These are phyloP conservation scores for Scedosporium aurantiacum DNA, from an alignment of 2,329 filamentous ascomycete genomes.

Conservation along the genomic window DNA sequence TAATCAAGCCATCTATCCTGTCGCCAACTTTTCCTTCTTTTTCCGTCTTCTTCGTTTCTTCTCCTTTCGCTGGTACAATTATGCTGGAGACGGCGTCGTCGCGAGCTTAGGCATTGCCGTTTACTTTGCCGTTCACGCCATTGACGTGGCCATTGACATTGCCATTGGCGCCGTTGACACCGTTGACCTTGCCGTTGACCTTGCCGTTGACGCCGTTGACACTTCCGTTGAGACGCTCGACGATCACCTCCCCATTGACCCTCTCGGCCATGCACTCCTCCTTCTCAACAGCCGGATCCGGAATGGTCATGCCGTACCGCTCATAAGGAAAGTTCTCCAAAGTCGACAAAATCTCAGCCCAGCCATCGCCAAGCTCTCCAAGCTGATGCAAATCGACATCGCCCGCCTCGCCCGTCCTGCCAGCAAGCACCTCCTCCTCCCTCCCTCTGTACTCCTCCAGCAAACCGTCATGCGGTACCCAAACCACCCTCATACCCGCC, in stretches of 20 bases:
- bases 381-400: conserved; percentile 42
- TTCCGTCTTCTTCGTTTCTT: too few relatives aligned
- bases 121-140: too few relatives aligned
- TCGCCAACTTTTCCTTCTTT: too few relatives aligned
- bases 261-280: conserved; percentile 31
- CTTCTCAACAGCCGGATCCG: conserved; percentile 24
- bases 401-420: conserved; percentile 59
- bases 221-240: neutral
- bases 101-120: too few relatives aligned
- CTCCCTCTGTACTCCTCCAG: conserved; percentile 64
- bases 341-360: conserved; percentile 42
- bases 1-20: too few relatives aligned
- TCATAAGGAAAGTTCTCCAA: conserved; percentile 47
- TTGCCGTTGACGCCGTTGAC: neutral
- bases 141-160: too few relatives aligned
- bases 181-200: neutral
- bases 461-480: conserved; percentile 77
- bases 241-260: neutral
- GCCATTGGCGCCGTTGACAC: too few relatives aligned
- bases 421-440: conserved; percentile 75
- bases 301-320: conserved; percentile 45
- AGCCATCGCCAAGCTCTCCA: conserved; percentile 48
- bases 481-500: conserved; percentile 89
- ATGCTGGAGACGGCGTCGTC: too few relatives aligned
- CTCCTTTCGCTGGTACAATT: too few relatives aligned